phyloP scores from a whole-genome alignment of 768 basidiomycete species.

The Guyanaporus albipodus region DNA sequence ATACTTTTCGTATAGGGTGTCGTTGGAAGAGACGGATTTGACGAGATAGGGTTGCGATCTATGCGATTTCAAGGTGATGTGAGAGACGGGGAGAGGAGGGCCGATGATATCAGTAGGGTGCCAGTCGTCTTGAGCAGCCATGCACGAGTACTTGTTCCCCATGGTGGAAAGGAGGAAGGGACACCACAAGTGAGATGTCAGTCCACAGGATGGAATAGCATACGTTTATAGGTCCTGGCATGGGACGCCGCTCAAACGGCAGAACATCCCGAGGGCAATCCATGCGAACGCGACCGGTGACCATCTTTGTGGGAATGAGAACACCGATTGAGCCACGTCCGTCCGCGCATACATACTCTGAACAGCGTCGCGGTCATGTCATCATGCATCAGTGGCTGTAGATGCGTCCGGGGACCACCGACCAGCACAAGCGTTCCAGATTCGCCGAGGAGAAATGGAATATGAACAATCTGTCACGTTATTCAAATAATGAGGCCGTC shows the following conservation, averaged over 20 bases:
- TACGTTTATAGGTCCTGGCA: conserved; percentile 17
- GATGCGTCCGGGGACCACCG: neutral
- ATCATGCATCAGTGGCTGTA: conserved; percentile 7
- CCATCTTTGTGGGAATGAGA: neutral
- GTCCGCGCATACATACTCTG: neutral
- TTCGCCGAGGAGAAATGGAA: neutral
- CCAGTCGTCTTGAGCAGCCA: conserved; percentile 7
- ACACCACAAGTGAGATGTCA: neutral
- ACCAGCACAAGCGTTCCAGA: neutral
- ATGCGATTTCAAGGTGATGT: conserved; percentile 38
- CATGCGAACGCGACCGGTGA: neutral
- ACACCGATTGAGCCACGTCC: neutral
- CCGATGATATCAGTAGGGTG: conserved; percentile 3
- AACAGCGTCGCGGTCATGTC: neutral
- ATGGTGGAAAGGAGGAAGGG: conserved; percentile 15
- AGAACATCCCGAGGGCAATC: neutral
- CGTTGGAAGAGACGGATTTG: conserved; percentile 37
- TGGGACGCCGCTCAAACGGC: neutral
- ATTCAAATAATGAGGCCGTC: neutral
- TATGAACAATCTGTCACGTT: neutral
- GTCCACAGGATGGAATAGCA: neutral
- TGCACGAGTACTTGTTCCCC: conserved; percentile 31
- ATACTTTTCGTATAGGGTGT: conserved; percentile 35
- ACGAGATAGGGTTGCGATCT: conserved; percentile 34
- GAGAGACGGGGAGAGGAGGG: conserved; percentile 24